Conservation (phyloP, 2,329 filamentous ascomycete species). For the Fusarium pseudonygamai region DNA sequence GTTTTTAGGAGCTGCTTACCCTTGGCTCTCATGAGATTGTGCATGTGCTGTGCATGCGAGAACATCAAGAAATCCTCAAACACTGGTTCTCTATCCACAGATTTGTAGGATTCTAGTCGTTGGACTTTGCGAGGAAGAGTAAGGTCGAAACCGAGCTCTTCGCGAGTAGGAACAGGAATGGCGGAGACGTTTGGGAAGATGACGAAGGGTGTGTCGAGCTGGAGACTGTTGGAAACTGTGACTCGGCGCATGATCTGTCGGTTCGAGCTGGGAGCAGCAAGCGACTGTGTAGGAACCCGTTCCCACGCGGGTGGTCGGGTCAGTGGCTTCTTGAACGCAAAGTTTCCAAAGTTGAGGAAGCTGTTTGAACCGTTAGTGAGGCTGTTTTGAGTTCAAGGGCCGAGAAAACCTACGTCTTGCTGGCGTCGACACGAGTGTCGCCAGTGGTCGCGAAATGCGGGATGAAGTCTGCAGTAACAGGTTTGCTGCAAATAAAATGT, state of each 20-base stretch:
- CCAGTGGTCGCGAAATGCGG: slow-evolving; percentile 39
- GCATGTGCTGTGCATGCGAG: slow-evolving; percentile 15
- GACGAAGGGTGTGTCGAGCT: neutral
- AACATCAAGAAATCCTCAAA: slow-evolving; percentile 8
- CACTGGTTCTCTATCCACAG: neutral
- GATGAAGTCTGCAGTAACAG: slow-evolving; percentile 39
- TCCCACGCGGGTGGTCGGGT: slow-evolving; percentile 45
- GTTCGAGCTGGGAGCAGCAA: slow-evolving; percentile 34
- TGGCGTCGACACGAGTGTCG: slow-evolving; percentile 2
- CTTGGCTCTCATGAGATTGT: slow-evolving; percentile 42
- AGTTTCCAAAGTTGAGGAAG: slow-evolving; percentile 36
- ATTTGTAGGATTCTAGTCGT: neutral
- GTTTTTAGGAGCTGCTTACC: slow-evolving; percentile 33
- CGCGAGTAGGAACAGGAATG: neutral
- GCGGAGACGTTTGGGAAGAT: neutral
- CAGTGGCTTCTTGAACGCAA: slow-evolving; percentile 21
- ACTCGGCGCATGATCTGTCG: slow-evolving; percentile 49
- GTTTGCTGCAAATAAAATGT: slow-evolving; percentile 34
- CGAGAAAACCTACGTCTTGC: slow-evolving; percentile 30
- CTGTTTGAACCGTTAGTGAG: slow-evolving; percentile 32
- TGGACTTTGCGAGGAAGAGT: slow-evolving; percentile 19
- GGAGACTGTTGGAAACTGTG: slow-evolving; percentile 13
- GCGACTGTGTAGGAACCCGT: slow-evolving; percentile 44
- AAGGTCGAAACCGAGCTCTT: slow-evolving; percentile 15
- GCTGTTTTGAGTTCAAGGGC: neutral